A percentile compares a stretch with the other conserved stretches of the same genome.
Conservation (phyloP, 2,329 filamentous ascomycete genomes). For the Exophiala aquamarina region DNA sequence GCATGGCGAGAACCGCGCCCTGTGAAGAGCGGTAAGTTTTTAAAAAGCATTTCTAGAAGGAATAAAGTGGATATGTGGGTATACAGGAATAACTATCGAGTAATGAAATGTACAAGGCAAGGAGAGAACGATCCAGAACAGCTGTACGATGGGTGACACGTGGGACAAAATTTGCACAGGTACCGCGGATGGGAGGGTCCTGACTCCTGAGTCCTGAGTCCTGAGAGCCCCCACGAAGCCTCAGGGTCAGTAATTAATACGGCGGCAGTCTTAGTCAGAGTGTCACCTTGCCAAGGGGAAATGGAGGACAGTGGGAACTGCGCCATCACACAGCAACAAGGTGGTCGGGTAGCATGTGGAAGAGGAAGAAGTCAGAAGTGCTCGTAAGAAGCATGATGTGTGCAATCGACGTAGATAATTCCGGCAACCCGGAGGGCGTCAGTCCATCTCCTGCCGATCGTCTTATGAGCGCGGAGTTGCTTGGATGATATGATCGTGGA, state of each 20-base stretch:
- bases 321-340: too few species aligned
- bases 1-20: neutral
- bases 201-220: too few species aligned
- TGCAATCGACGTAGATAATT: too few species aligned
- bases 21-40: neutral
- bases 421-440: too few species aligned
- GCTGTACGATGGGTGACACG: slow-evolving; percentile 9
- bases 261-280: slow-evolving; percentile 17
- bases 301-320: too few species aligned
- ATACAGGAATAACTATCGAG: slow-evolving; percentile 23
- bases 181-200: too few species aligned
- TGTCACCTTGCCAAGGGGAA: slow-evolving; percentile 12
- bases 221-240: too few species aligned
- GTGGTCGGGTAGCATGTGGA: too few species aligned
- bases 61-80: slow-evolving; percentile 13
- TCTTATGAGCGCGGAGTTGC: too few species aligned
- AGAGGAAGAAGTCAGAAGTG: too few species aligned
- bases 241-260: slow-evolving; percentile 1
- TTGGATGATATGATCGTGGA: neutral
- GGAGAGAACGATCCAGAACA: slow-evolving; percentile 6
- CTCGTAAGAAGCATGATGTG: too few species aligned
- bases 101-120: slow-evolving; percentile 11
- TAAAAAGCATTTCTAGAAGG: slow-evolving; percentile 2
- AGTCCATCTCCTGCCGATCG: too few species aligned
- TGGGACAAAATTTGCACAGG: slow-evolving; percentile 15